Conservation (phyloP, 2,329 filamentous ascomycete species). For the Phialemoniopsis sp. region DNA sequence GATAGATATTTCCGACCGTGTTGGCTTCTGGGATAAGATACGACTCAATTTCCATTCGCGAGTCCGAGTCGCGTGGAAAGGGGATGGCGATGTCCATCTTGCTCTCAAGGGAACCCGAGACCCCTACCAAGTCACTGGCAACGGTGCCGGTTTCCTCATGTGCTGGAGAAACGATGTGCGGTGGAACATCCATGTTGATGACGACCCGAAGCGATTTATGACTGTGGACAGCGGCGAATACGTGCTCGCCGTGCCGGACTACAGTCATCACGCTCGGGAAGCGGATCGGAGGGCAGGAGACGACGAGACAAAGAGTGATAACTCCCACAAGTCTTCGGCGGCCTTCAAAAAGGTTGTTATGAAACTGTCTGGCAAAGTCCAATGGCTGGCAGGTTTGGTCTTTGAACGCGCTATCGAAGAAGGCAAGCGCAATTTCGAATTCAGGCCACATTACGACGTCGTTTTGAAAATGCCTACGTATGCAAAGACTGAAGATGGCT, state of each 20-base stretch:
- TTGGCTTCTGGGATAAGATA: constrained; percentile 99
- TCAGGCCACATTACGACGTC: constrained; percentile 89
- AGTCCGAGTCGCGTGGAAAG: constrained; percentile 85
- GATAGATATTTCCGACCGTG: constrained; percentile 85
- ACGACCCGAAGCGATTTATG: constrained; percentile 92
- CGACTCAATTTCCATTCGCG: constrained; percentile 90
- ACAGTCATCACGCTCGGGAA: constrained; percentile 79
- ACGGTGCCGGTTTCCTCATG: constrained; percentile 94
- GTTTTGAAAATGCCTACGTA: constrained; percentile 77
- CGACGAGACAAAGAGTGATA: constrained; percentile 56
- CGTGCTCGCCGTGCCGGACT: constrained; percentile 90
- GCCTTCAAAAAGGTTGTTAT: constrained; percentile 97
- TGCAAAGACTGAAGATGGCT: constrained; percentile 52
- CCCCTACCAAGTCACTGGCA: constrained; percentile 87
- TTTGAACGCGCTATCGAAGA: constrained; percentile 81
- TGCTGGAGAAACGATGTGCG: constrained; percentile 95
- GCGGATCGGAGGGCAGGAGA: constrained; percentile 35
- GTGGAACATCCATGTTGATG: constrained; percentile 78
- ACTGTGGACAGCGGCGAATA: constrained; percentile 94
- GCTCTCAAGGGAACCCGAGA: constrained; percentile 89
- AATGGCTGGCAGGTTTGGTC: constrained; percentile 85
- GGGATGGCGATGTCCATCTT: constrained; percentile 91
- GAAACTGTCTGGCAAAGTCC: constrained; percentile 95
- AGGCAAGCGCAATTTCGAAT: constrained; percentile 76
- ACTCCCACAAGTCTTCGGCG: constrained; percentile 67